Evolutionary conservation across 2,329 filamentous ascomycete species (phyloP), one percentile per base, ranked within the genome.

Genomic region (Alternaria sp.): DNA sequence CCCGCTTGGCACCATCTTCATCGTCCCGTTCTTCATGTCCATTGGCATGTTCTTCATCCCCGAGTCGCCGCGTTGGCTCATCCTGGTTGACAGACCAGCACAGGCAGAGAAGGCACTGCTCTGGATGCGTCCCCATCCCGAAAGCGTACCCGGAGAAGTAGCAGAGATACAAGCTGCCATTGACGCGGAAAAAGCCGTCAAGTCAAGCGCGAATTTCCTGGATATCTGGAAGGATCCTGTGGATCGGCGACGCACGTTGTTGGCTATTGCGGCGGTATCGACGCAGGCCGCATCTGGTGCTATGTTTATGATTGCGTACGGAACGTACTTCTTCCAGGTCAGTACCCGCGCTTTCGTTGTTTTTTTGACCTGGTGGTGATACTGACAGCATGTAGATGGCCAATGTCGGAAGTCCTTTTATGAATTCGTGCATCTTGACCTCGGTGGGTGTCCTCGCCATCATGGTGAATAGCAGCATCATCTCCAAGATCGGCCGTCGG

Each of bases 341-440:
- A 42, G 55, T 26, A 3, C 24, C 3, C 20, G 2, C 12, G 11
- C 12, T 11, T 11, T 39, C 8, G 3, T 12, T 14, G 0, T 24
- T 26, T 1, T 3, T 26, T 3, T 1, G 8, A 12, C 6, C 16
- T 5, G 22, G 22, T 7, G 1, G 3, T 16, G 0, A 7, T 8
- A 2, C 48, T 61, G 32, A 57, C 34, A 11, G n/a, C 2, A 3
- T 16, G 1, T 7, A 74, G 61, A 75, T 75, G 70, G 73, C 73
- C 1, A 54, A 72, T 3, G 72, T 76, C 5, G 73, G 73, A 4
- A 73, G 72, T 36, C 81, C 85, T 1, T 88, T 88, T 68, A 81
- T 84, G 69, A 87, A 87, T 70, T 77, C 82, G 2, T 87, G 86
- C 66, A 86, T 87, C 55, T 75, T 87, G 9, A 83, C 80, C 11